Percentiles rank a stretch among this genome's conserved stretches.
Evolutionary conservation across 768 basidiomycete species (phyloP).

Genomic region (Cystofilobasidium macerans): DNA sequence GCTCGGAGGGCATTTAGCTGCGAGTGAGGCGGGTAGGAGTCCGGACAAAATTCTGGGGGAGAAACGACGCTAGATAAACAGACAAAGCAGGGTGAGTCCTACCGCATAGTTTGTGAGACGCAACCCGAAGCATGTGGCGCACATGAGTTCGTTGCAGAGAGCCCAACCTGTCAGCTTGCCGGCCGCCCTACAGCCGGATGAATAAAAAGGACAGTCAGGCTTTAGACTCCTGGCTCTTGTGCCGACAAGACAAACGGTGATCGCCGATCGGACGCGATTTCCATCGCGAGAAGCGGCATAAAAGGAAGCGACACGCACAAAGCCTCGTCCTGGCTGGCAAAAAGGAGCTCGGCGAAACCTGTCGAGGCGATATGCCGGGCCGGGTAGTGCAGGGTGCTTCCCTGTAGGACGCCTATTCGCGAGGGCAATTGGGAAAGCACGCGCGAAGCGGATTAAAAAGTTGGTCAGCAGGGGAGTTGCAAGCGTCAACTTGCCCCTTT

Average conservation of each 20-base stretch:
- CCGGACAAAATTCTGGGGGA: neutral
- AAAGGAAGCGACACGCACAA: conserved; percentile 1
- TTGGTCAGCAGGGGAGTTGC: too few relatives aligned
- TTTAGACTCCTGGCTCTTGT: too few relatives aligned
- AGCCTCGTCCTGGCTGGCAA: conserved; percentile 16
- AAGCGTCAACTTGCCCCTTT: too few relatives aligned
- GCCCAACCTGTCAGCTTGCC: conserved; percentile 7
- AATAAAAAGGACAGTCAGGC: neutral
- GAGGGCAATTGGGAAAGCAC: neutral
- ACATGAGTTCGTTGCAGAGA: conserved; percentile 1
- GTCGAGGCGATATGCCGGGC: neutral
- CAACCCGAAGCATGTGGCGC: neutral
- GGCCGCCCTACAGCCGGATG: neutral
- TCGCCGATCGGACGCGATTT: too few relatives aligned
- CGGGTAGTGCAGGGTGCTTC: conserved; percentile 16
- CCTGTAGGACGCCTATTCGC: conserved; percentile 6
- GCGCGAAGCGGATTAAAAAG: too few relatives aligned
- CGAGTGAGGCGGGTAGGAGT: too few relatives aligned
- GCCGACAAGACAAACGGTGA: neutral
- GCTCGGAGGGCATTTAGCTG: too few relatives aligned
- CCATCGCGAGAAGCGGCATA: too few relatives aligned
- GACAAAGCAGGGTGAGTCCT: neutral
- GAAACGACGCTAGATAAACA: neutral
- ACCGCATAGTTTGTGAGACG: neutral
- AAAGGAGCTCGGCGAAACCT: conserved; percentile 13